Percentiles rank a stretch among this genome's conserved stretches.
These are phyloP conservation scores for Xerophyta viscosa DNA, from an alignment of 106 monocot species.

Conservation along the genomic window DNA sequence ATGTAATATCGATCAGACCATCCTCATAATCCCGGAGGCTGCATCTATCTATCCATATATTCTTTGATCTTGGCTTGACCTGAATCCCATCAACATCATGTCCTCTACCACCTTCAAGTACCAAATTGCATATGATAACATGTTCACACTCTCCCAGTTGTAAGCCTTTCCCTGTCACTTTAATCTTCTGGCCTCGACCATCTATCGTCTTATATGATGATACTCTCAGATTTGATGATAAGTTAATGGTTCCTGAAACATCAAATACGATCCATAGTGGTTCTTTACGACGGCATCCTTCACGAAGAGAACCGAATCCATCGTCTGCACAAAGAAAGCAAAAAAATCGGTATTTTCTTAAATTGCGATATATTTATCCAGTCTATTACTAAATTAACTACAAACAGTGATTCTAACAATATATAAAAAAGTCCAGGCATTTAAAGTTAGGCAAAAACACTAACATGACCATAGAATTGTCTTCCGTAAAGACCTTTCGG, in stretches of 20 bases:
- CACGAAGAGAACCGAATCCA: constrained; percentile 80
- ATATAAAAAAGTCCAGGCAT: too few species aligned
- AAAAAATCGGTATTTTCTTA: neutral
- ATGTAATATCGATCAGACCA: constrained; percentile 80
- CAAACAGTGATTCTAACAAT: too few species aligned
- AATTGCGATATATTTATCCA: neutral
- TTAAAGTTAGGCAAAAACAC: too few species aligned
- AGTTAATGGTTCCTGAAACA: constrained; percentile 78
- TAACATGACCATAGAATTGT: too few species aligned
- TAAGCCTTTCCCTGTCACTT: constrained; percentile 65
- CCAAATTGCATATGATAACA: constrained; percentile 74
- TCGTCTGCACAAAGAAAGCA: constrained; percentile 36
- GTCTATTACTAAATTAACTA: neutral
- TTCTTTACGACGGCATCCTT: constrained; percentile 61
- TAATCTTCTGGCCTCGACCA: constrained; percentile 76
- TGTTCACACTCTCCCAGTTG: constrained; percentile 72
- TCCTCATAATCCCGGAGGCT: constrained; percentile 54
- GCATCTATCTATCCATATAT: constrained; percentile 90
- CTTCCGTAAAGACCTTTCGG: too few species aligned
- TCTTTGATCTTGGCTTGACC: constrained; percentile 72
- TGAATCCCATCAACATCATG: constrained; percentile 85
- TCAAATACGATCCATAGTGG: constrained; percentile 92
- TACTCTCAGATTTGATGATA: constrained; percentile 50
- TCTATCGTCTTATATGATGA: constrained; percentile 83
- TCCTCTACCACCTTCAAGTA: constrained; percentile 77